Conservation (phyloP, 2,329 filamentous ascomycete species). For the Cladosporium oxysporum region DNA sequence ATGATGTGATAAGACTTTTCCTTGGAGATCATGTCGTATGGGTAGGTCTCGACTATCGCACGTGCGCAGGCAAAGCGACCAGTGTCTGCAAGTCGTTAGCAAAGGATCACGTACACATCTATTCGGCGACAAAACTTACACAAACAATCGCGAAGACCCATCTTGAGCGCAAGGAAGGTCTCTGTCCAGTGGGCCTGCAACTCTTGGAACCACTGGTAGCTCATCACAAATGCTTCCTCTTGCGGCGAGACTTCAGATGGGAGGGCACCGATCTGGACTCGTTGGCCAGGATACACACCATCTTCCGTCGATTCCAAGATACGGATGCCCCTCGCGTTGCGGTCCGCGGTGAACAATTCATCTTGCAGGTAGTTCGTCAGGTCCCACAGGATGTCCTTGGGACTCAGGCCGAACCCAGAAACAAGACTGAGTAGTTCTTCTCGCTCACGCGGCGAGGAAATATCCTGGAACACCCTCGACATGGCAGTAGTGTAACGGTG, state of each 20-base stretch:
- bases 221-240: slow-evolving; percentile 73
- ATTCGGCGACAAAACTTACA: slow-evolving; percentile 57
- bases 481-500: slow-evolving; percentile 69
- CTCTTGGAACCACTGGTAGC: slow-evolving; percentile 81
- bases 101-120: neutral
- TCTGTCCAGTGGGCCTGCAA: slow-evolving; percentile 71
- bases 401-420: slow-evolving; percentile 70
- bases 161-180: slow-evolving; percentile 67
- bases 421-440: slow-evolving; percentile 72
- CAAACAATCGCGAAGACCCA: slow-evolving; percentile 80
- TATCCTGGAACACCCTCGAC: slow-evolving; percentile 72
- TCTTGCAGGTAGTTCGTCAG: slow-evolving; percentile 52
- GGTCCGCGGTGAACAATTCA: slow-evolving; percentile 22
- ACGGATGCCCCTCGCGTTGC: slow-evolving; percentile 30
- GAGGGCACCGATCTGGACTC: slow-evolving; percentile 71
- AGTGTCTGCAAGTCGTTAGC: slow-evolving; percentile 34
- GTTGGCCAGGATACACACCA: slow-evolving; percentile 56
- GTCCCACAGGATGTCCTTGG: slow-evolving; percentile 70
- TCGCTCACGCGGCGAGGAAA: slow-evolving; percentile 67
- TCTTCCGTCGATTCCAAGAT: slow-evolving; percentile 56
- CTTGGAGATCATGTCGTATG: slow-evolving; percentile 48
- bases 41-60: slow-evolving; percentile 53
- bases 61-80: slow-evolving; percentile 58
- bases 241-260: slow-evolving; percentile 56
- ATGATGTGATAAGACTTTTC: slow-evolving; percentile 45